Evolutionary conservation across 1,139 yeast genomes (phyloP).

Genomic region (Hyphopichia pseudoburtonii): DNA sequence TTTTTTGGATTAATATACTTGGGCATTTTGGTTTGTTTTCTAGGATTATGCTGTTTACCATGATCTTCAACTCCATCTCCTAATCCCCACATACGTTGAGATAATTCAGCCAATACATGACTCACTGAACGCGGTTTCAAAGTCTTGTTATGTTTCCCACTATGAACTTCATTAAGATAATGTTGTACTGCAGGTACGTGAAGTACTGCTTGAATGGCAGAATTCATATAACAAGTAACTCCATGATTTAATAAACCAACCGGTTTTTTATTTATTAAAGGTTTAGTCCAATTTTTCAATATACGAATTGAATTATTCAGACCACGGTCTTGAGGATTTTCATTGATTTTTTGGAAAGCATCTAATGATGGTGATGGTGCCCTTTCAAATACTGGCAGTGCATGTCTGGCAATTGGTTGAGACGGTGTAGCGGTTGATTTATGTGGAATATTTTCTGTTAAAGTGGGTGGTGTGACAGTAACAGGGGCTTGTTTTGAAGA

Average conservation of each 20-base stretch:
- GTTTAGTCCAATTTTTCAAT: constrained; percentile 60
- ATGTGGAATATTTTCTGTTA: constrained; percentile 33
- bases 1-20: constrained; percentile 70
- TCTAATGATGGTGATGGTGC: constrained; percentile 12
- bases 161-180: constrained; percentile 65
- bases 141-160: constrained; percentile 45
- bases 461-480: constrained; percentile 43
- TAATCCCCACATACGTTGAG: constrained; percentile 63
- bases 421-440: constrained; percentile 2
- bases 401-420: not conserved
- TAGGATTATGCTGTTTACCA: constrained; percentile 22
- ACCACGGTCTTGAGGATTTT: constrained; percentile 54
- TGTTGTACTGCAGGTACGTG: constrained; percentile 92
- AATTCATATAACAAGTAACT: constrained; percentile 94
- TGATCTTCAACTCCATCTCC: constrained; percentile 21
- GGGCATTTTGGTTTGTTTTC: constrained; percentile 13
- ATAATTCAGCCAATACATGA: constrained; percentile 68
- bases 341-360: constrained; percentile 53
- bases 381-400: constrained; percentile 1
- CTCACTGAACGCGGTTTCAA: constrained; percentile 65
- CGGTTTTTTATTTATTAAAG: constrained; percentile 46
- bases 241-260: constrained; percentile 87
- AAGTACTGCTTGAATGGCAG: constrained; percentile 86
- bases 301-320: constrained; percentile 56
- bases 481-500: constrained; percentile 6